Evolutionary conservation across 2,329 filamentous ascomycete genomes (phyloP), one percentile per base, ranked within the genome.

Genomic region (Botrytis elliptica): DNA sequence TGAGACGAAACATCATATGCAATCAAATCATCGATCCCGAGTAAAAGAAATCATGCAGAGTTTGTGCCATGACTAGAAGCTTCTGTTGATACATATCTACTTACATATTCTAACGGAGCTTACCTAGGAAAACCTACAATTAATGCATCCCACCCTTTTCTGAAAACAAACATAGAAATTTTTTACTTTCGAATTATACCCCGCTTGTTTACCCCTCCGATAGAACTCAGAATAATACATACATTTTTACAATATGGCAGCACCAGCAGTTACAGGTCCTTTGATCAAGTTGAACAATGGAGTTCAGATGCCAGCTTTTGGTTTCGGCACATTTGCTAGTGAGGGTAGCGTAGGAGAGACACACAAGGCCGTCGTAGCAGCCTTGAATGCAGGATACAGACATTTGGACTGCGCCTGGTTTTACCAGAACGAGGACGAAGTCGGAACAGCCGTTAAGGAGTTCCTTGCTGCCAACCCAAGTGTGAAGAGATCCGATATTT

Each of bases 391-490:
- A 22, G 92, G 91, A 38, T 94, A 91, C 81, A 84, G 84, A 78
- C 86, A 89, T 76, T 86, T 94, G 78, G 92, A 94, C 83, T 88
- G 89, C 77, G 91, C 92, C 4, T 93, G 91, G 85, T 92, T 90
- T 83, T 94, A 94, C 83, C 89, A 86, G 78, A 94, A 97, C 82
- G 94, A 97, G 83, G 87, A 91, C 63, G 93, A 95, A 82, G 93
- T 97, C n/a, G 94, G 94, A 75, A 84, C 90, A 80, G 93, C 92
- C 14, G 87, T 97, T 69, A 88, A 89, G 81, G 90, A 92, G 73
- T 93, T 92, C 42, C 90, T 96, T 77, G 86, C 85, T 40, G 70
- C 65, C 36, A 78, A 79, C 70, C 84, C 89, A 8, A 91, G 91
- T 36, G 85, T 88, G 74, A 92, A 91, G 92, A 72, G 78, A 55